Evolutionary conservation across 495 filamentous ascomycete species (phyloP).

Genomic region (Neurospora tetraspora): DNA sequence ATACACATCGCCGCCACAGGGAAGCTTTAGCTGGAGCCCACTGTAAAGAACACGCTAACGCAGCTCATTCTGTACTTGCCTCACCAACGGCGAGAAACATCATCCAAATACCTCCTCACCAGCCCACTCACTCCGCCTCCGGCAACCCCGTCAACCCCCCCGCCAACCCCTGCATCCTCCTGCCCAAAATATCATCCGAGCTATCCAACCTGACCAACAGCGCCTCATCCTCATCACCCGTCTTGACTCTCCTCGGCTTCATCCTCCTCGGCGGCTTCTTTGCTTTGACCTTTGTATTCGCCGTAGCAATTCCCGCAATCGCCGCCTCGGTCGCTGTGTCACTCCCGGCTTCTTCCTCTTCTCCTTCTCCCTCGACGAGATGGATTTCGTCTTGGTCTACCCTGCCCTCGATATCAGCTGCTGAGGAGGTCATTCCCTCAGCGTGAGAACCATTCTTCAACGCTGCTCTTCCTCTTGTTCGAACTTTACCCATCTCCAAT

Average conservation of each 20-base stretch:
- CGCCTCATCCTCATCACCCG: constrained; percentile 31
- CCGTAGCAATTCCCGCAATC: constrained; percentile 4
- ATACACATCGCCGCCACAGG: background rate
- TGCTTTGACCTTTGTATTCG: constrained; percentile 15
- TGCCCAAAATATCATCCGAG: constrained; percentile 71
- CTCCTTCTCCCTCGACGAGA: background rate
- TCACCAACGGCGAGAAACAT: background rate
- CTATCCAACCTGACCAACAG: constrained; percentile 69
- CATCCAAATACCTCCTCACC: background rate
- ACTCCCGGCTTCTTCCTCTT: background rate
- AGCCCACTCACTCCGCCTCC: constrained; percentile 26
- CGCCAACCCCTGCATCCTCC: constrained; percentile 78
- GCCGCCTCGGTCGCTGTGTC: background rate
- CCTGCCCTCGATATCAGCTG: background rate
- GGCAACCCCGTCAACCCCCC: constrained; percentile 64
- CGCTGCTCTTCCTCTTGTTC: background rate
- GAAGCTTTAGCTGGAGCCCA: background rate
- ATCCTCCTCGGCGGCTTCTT: constrained; percentile 19
- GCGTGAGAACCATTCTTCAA: background rate
- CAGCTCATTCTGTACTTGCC: background rate
- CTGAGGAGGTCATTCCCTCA: background rate
- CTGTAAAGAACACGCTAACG: background rate
- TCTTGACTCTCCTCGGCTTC: constrained; percentile 24
- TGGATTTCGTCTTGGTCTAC: background rate
- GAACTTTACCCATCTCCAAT: constrained; percentile 51